Evolutionary conservation across 352 stramenopile genomes (phyloP).

Genomic region (Blastocystis sp.): DNA sequence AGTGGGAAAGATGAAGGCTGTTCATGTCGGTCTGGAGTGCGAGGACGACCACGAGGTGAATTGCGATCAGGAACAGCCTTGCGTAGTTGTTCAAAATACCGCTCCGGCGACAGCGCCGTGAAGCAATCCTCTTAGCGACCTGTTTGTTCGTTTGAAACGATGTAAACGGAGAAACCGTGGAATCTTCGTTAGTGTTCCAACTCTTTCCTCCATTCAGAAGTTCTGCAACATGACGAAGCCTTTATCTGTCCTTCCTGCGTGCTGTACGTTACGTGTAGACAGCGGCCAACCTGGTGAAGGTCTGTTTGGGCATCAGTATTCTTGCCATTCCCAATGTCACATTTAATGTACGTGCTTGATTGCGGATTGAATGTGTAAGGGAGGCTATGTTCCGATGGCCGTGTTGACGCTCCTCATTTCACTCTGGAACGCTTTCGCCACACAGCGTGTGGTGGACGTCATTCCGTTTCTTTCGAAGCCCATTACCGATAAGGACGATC

Average conservation of each 20-base stretch:
- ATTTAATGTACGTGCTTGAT: background rate
- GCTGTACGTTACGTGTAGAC: background rate
- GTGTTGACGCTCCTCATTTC: constrained; percentile 1
- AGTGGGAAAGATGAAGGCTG: background rate
- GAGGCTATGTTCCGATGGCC: constrained; percentile 22
- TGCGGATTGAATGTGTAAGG: background rate
- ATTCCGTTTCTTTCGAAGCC: constrained; percentile 24
- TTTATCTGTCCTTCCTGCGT: background rate
- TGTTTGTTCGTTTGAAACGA: background rate
- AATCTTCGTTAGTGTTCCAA: background rate
- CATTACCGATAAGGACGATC: constrained; percentile 11
- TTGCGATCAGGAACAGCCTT: constrained; percentile 13
- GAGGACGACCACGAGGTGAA: constrained; percentile 1
- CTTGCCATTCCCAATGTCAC: constrained; percentile 34
- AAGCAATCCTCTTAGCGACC: background rate
- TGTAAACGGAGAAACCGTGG: background rate
- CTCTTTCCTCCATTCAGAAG: background rate
- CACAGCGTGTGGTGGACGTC: background rate
- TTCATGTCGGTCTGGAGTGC: constrained; percentile 14
- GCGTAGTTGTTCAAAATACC: background rate
- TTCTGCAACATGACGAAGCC: background rate
- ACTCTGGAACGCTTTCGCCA: constrained; percentile 23
- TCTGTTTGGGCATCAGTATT: constrained; percentile 32
- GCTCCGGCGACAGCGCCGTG: background rate
- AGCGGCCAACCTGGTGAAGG: constrained; percentile 21